Evolutionary conservation across 129 eudicot species (phyloP), one percentile per base, ranked within the genome.

Genomic region (Kitagawia praeruptora): DNA sequence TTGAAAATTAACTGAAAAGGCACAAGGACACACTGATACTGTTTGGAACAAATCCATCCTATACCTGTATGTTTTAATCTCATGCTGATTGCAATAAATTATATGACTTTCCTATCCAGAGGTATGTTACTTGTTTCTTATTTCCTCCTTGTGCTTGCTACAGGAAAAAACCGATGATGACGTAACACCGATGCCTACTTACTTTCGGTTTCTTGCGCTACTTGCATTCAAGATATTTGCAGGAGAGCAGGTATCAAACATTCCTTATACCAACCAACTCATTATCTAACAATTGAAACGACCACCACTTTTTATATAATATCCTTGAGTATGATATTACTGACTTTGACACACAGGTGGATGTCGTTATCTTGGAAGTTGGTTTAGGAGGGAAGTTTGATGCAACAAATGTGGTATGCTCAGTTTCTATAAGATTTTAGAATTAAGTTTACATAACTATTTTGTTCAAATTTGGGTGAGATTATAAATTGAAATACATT

Each of bases 321-420:
- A 8, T 58, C 31, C 34, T 41, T 27, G 25, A 12, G 38, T 21
- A 66, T 63, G 10, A 28, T 0, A 46, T 25, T 28, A 19, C 56
- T 15, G 4, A 28, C n/a, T 49, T 58, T 72, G 54, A 31, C 79
- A 31, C 79, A 77, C 97, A 94, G 98, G 98, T 94, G 64, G 97
- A 94, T 84, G 98, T 88, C 70, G 93, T 91, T 78, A 87, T 94
- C 81, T 78, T 94, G 89, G 98, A 94, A 85, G 98, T 91, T 82
- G 98, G 98, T 25, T 82, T 94, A 82, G 98, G 98, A 27, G 98
- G 98, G 82, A 89, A 76, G 77, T 91, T 75, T 88, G 98, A 94
- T 83, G 96, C 98, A 54, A 94, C 98, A 69, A 94, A 94, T 82
- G 96, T 94, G 97, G 98, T 94, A 86, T 78, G 92, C 67, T 21